phyloP scores from a whole-genome alignment of 768 basidiomycete genomes.

The Pleurotus pulmonarius region DNA sequence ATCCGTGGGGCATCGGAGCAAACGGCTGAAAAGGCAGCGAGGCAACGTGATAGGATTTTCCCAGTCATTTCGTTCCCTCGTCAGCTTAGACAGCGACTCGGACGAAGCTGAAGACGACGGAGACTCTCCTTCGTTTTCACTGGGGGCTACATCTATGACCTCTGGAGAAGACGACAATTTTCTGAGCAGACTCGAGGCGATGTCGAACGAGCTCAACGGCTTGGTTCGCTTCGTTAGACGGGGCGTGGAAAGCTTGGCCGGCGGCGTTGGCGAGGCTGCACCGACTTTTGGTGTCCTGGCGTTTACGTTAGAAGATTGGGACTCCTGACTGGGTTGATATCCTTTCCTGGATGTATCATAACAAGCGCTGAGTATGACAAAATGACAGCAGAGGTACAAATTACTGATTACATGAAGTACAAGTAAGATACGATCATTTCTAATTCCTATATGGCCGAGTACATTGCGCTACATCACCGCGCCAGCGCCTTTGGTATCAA shows the following conservation, averaged over 20 bases:
- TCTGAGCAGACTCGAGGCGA: constrained; percentile 51
- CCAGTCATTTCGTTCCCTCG: constrained; percentile 25
- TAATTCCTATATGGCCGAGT: too few species aligned
- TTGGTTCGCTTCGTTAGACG: constrained; percentile 66
- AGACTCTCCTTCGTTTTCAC: constrained; percentile 33
- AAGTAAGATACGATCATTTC: not conserved
- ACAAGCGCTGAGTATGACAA: not conserved
- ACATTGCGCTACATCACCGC: constrained; percentile 5
- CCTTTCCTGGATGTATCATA: not conserved
- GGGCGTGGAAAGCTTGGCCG: constrained; percentile 66
- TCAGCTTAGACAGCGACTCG: constrained; percentile 46
- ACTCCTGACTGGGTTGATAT: constrained; percentile 31
- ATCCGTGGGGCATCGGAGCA: constrained; percentile 61
- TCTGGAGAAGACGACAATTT: constrained; percentile 41
- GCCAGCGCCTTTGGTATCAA: constrained; percentile 15
- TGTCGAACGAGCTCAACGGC: constrained; percentile 67
- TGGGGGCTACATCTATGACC: constrained; percentile 29
- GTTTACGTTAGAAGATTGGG: constrained; percentile 81
- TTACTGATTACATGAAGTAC: not conserved
- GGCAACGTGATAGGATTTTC: constrained; percentile 64
- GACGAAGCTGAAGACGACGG: constrained; percentile 30
- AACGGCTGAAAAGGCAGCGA: constrained; percentile 50
- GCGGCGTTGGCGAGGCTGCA: constrained; percentile 55
- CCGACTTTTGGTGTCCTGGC: constrained; percentile 68
- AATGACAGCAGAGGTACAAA: not conserved